These are phyloP conservation scores for Ceriops decandra DNA, from an alignment of 345 rosid genomes.

Conservation along the genomic window DNA sequence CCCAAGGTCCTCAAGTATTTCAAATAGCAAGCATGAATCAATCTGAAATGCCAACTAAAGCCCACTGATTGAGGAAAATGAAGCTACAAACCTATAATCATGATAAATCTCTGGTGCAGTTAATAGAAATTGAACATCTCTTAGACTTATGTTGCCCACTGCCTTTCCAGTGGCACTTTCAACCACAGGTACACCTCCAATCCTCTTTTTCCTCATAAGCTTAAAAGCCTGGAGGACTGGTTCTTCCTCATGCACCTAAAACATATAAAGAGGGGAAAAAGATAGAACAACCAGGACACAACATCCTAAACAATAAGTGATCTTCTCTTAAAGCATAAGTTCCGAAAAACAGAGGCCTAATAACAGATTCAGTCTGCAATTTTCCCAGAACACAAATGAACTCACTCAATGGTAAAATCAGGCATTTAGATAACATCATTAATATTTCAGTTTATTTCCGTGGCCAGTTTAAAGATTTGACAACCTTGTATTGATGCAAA, in stretches of 20 bases:
- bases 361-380: neutral
- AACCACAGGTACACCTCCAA: constrained; percentile 83
- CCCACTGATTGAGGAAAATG: too few species aligned
- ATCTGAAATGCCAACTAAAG: too few species aligned
- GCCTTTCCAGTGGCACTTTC: constrained; percentile 56
- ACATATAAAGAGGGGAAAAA: neutral
- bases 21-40: too few species aligned
- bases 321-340: neutral
- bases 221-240: constrained; percentile 99
- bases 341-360: neutral
- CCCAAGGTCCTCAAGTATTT: too few species aligned
- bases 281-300: neutral
- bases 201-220: constrained; percentile 72
- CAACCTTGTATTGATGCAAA: neutral
- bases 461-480: neutral
- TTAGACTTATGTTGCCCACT: constrained; percentile 80
- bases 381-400: neutral
- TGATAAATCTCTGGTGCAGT: constrained; percentile 92
- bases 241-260: constrained; percentile 77
- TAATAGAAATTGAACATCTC: constrained; percentile 86
- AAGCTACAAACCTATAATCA: constrained; percentile 60
- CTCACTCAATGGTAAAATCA: neutral
- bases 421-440: too few species aligned
- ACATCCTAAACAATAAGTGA: neutral
- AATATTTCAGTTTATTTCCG: neutral